phyloP scores from a whole-genome alignment of 1,139 yeast genomes.

The Debaryomyces subglobosus region DNA sequence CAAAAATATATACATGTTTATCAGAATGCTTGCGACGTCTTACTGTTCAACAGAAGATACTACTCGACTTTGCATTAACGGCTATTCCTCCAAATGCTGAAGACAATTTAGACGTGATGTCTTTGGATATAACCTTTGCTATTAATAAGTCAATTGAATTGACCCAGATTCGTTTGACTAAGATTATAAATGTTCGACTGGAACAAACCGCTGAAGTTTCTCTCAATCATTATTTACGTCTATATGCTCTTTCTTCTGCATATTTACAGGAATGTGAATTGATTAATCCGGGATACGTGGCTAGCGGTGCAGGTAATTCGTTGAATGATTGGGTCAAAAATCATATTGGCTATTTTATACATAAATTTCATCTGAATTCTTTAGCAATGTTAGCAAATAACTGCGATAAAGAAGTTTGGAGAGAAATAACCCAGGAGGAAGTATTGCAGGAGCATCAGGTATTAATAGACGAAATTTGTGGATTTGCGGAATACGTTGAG shows the following conservation, averaged over 20 bases:
- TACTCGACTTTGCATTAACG: conserved; percentile 73
- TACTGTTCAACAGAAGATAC: conserved; percentile 74
- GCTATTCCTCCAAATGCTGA: conserved; percentile 40
- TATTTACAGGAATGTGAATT: conserved; percentile 85
- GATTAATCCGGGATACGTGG: conserved; percentile 71
- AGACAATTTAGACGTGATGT: conserved; percentile 50
- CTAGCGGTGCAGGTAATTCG: conserved; percentile 51
- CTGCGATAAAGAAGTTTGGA: conserved; percentile 80
- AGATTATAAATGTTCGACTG: conserved; percentile 75
- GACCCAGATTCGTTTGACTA: conserved; percentile 77
- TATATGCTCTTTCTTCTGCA: conserved; percentile 67
- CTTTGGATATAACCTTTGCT: conserved; percentile 65
- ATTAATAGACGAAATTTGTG: conserved; percentile 56
- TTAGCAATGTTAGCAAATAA: conserved; percentile 46
- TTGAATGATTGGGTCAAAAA: conserved; percentile 68
- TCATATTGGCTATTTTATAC: conserved; percentile 65
- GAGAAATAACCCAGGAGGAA: conserved; percentile 48
- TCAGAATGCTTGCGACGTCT: conserved; percentile 76
- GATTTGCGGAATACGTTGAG: conserved; percentile 51
- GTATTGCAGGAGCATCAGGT: conserved; percentile 49
- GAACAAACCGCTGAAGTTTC: conserved; percentile 66
- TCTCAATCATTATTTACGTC: conserved; percentile 58
- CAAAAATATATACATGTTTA: conserved; percentile 61
- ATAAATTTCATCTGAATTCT: conserved; percentile 57
- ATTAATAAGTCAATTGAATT: conserved; percentile 69